A percentile compares a stretch with the other conserved stretches of the same genome.
These are phyloP conservation scores for Kwoniella sp. DNA, from an alignment of 768 basidiomycete genomes.

Conservation along the genomic window DNA sequence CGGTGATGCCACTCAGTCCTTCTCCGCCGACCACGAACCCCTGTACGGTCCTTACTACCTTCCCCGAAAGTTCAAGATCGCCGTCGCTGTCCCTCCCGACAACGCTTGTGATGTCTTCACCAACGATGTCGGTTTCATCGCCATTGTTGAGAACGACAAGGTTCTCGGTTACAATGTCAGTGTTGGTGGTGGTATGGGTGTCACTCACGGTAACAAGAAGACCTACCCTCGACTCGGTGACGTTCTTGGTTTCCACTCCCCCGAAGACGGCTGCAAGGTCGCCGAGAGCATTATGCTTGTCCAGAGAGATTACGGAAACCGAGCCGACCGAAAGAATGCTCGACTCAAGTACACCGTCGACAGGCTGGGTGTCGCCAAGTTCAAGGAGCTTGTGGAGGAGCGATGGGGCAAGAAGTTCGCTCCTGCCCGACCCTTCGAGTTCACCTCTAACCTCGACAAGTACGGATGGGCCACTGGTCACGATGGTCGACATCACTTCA, in stretches of 20 bases:
- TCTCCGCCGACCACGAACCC: conserved; percentile 66
- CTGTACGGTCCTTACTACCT: conserved; percentile 98
- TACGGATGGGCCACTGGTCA: conserved; percentile 89
- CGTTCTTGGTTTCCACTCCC: conserved; percentile 88
- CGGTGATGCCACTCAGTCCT: conserved; percentile 88
- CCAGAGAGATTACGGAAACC: conserved; percentile 95
- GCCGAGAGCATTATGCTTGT: conserved; percentile 92
- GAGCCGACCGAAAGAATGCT: conserved; percentile 66
- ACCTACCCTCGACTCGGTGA: conserved; percentile 90
- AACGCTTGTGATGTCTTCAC: conserved; percentile 96
- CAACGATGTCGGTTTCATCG: conserved; percentile 90
- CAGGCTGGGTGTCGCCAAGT: conserved; percentile 67
- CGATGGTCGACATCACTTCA: conserved; percentile 88
- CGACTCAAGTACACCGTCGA: conserved; percentile 97
- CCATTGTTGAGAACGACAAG: conserved; percentile 75
- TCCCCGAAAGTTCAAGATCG: conserved; percentile 96
- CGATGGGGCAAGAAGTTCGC: conserved; percentile 76
- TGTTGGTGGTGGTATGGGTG: conserved; percentile 97
- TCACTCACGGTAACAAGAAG: conserved; percentile 98
- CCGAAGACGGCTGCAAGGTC: conserved; percentile 78
- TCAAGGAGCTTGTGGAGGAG: conserved; percentile 87
- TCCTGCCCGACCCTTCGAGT: conserved; percentile 74
- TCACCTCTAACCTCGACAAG: conserved; percentile 88
- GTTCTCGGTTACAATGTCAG: conserved; percentile 91
- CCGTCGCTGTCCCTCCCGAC: conserved; percentile 91